phyloP scores from a whole-genome alignment of 2,329 filamentous ascomycete species.

The Fragosphaeria purpurea region DNA sequence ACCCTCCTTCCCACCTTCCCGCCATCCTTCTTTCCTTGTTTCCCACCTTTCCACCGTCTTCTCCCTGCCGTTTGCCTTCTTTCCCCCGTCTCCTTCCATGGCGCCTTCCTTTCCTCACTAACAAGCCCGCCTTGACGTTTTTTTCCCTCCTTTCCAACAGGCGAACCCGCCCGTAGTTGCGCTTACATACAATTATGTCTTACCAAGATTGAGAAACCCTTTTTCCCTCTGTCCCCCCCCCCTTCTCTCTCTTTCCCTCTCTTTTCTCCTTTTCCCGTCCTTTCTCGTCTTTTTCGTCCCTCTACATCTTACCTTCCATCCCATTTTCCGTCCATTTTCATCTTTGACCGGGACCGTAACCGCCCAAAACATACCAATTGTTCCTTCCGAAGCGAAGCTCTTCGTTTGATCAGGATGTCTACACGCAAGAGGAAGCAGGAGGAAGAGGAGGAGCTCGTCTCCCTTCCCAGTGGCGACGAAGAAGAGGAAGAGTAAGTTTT shows the following conservation, averaged over 20 bases:
- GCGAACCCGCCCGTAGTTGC: too few relatives aligned
- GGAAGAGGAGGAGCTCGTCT: conserved; percentile 44
- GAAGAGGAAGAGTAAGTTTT: conserved; percentile 45
- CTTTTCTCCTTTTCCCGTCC: conserved; percentile 11
- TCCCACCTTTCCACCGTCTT: conserved; percentile 3
- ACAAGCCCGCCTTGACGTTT: background rate
- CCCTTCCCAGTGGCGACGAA: conserved; percentile 40
- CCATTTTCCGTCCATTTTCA: conserved; percentile 13
- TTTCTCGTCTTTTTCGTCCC: background rate
- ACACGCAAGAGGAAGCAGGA: conserved; percentile 45
- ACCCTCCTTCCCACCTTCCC: background rate
- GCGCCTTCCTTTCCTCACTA: background rate
- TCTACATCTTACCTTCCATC: conserved; percentile 4
- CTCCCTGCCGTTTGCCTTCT: conserved; percentile 6
- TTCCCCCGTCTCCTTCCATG: conserved; percentile 1
- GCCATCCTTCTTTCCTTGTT: conserved; percentile 2
- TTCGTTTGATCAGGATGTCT: conserved; percentile 28
- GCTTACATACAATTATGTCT: too few relatives aligned
- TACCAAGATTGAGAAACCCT: too few relatives aligned
- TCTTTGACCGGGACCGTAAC: background rate
- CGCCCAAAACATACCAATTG: conserved; percentile 11
- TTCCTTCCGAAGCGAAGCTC: background rate
- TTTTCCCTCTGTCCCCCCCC: background rate
- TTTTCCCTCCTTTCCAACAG: conserved; percentile 1
- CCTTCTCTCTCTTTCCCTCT: conserved; percentile 7